Evolutionary conservation across 805 yeast species (phyloP), one percentile per base, ranked within the genome.

Genomic region (Sugiyamaella floridensis): DNA sequence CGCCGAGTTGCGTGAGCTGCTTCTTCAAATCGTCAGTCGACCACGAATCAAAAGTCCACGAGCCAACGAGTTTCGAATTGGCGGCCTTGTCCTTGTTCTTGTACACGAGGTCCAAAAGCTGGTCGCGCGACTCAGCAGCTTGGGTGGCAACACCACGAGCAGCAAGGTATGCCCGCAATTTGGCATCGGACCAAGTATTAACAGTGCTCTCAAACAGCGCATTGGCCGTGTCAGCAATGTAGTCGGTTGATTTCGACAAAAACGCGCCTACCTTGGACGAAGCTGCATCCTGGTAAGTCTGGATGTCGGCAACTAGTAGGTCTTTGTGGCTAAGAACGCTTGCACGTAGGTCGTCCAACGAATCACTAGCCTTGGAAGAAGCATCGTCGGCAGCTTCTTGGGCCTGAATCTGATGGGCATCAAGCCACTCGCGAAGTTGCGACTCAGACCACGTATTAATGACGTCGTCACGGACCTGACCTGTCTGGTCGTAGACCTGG

Each of bases 41-140:
- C 88, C 88, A 83, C 32, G 71, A 58, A 10, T 75, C 70, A 62
- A 80, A 82, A 52, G 79, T 67, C 76, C 77, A 75, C 34, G 71
- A 71, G 18, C 82, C 80, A 6, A 80, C 75, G 52, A 78, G 78
- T 3, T 73, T 68, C 47, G 66, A 58, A 29, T 62, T 52, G 48
- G 69, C 63, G 12, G 73, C 69, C 51, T 77, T 70, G 51, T 59
- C 57, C 55, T 71, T 76, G 60, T 76, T 70, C 20, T 67, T 61
- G 60, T 73, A 67, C 2, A 77, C 78, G 22, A 67, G 51, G 14
- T 72, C 69, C 40, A 73, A 59, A 58, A 82, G 65, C 34, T 76
- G 70, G 41, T 75, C 75, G 48, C 63, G 60, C 40, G 63, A 57
- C 16, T 60, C 51, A 9, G 58, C 50, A 47, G 59, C 65, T 22